Evolutionary conservation across 164 flowering plant species (phyloP).

Genomic region (Annona cherimola): DNA sequence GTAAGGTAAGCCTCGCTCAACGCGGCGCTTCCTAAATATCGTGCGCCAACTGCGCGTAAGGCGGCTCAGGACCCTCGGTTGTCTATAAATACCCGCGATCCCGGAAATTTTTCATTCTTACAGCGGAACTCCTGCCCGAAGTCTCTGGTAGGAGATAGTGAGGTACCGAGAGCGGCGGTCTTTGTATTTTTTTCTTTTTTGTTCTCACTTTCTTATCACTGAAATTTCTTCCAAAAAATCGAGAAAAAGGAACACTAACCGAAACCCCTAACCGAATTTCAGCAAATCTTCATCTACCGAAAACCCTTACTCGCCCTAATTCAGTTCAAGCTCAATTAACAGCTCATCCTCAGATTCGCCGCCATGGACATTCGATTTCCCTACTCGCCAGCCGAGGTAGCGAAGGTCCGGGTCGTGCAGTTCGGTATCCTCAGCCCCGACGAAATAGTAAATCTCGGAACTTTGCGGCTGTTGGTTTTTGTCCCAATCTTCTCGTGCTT

Average conservation of each 20-base stretch:
- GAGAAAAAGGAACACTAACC: background rate
- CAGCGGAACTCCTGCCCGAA: too few species aligned
- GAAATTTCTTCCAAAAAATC: background rate
- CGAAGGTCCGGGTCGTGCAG: constrained; percentile 69
- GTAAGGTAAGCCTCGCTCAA: too few species aligned
- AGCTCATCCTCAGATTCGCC: background rate
- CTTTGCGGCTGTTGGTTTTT: background rate
- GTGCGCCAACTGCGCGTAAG: too few species aligned
- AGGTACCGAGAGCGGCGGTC: too few species aligned
- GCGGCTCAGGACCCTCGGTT: too few species aligned
- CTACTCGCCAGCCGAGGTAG: constrained; percentile 74
- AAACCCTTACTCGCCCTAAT: background rate
- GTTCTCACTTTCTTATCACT: too few species aligned
- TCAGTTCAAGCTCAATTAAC: background rate
- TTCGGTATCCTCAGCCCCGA: constrained; percentile 82
- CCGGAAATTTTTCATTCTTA: too few species aligned
- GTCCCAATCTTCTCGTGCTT: background rate
- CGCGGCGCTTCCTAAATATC: too few species aligned
- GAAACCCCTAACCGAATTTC: background rate
- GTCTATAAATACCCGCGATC: too few species aligned
- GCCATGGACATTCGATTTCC: constrained; percentile 73
- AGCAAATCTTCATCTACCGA: background rate
- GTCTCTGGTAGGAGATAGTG: too few species aligned
- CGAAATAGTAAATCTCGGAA: constrained; percentile 50
- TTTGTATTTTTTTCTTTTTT: too few species aligned